Evolutionary conservation across 768 basidiomycete genomes (phyloP).

Genomic region (Austroboletus eburneus): DNA sequence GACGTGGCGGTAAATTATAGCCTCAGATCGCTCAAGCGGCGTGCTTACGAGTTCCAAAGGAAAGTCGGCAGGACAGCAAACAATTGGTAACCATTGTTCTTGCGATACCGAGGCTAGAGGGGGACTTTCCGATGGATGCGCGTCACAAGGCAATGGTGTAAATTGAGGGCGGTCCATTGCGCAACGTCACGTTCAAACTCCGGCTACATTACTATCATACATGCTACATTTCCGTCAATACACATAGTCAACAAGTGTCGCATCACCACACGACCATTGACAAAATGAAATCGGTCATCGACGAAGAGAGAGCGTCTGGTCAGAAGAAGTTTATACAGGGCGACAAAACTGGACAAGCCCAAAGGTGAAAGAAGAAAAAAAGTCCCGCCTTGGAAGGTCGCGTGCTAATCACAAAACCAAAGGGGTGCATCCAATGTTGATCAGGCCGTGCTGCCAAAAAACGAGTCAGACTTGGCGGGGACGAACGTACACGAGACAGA

Average conservation of each 20-base stretch:
- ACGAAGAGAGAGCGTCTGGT: conserved; percentile 24
- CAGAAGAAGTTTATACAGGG: conserved; percentile 7
- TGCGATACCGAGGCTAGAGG: conserved; percentile 1
- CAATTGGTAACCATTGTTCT: conserved; percentile 31
- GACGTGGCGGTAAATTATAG: not conserved
- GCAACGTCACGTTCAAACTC: not conserved
- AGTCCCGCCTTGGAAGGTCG: not conserved
- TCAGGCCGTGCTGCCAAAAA: conserved; percentile 16
- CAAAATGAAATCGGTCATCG: conserved; percentile 20
- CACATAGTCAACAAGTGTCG: conserved; percentile 6
- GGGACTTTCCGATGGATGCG: not conserved
- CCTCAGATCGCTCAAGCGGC: no score
- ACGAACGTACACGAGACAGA: not conserved
- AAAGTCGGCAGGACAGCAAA: conserved; percentile 41
- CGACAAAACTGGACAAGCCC: conserved; percentile 9
- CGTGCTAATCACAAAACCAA: not conserved
- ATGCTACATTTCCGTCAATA: not conserved
- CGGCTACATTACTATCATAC: no score
- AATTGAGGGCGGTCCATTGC: conserved; percentile 21
- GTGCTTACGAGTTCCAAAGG: conserved; percentile 40
- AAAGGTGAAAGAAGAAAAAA: conserved; percentile 21
- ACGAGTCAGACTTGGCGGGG: no score
- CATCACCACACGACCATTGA: conserved; percentile 13
- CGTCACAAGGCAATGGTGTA: conserved; percentile 19
- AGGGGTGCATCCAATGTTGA: conserved; percentile 26